Evolutionary conservation across 352 stramenopile species (phyloP), one percentile per base, ranked within the genome.

Genomic region (Pythium coloratum): DNA sequence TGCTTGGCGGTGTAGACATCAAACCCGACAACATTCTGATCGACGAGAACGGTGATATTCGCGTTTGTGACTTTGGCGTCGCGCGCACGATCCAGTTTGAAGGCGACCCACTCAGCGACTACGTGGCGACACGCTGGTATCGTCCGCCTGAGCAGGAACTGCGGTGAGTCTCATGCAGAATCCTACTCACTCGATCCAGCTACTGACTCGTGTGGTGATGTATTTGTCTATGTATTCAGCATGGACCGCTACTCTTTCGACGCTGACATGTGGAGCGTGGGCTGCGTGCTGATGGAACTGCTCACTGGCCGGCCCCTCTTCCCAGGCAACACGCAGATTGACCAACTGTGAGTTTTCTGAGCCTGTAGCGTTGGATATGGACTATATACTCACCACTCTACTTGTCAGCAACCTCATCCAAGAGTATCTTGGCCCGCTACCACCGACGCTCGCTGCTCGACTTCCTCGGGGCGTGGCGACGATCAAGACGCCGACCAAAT

Each of bases 1-100:
- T 26, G 44, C 44, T 51, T 53, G 12, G 9, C 46, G 18, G 7
- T 53, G 38, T 58, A 94, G 86, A 94, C 58, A 80, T 94, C 16
- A 94, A 94, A 59, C 82, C 84, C 0, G 86, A 94, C 55, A 94
- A 92, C 55, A 91, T 94, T 28, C 71, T 92, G 10, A 85, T 94
- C 20, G 84, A 94, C 64, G 76, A 90, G 64, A 69, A 75, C 18
- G 77, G 81, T 5, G 76, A 90, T 36, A 88, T 94, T 49, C 87
- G 88, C 47, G 65, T 94, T 2, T 94, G 86, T 33, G 86, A 92
- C 55, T 94, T 94, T 67, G 86, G 86, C 82, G 81, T 92, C 13
- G 86, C 86, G 16, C 76, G 86, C 8, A 84, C 84, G 30, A 78
- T 94, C 40, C 82, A 92, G 59, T 92, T 89, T 67, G 82, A 90